These are phyloP conservation scores for Astrothelium macrocarpum DNA, from an alignment of 495 filamentous ascomycete species.

Conservation along the genomic window DNA sequence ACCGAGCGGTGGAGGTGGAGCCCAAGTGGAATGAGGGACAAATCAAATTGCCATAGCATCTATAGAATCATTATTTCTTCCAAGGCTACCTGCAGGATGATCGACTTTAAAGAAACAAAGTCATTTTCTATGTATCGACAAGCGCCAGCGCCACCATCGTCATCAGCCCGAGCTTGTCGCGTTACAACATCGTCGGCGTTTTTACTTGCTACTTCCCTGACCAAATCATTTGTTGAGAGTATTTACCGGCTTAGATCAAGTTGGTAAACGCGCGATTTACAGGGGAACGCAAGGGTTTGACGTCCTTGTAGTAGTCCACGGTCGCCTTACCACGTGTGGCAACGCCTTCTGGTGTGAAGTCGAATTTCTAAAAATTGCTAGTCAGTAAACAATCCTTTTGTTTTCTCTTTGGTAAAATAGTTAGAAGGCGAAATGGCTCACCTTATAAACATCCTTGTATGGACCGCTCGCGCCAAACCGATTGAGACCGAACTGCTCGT, in stretches of 20 bases:
- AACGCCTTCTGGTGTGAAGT: slow-evolving; percentile 94
- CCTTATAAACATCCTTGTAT: slow-evolving; percentile 96
- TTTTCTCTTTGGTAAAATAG: background rate
- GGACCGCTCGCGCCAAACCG: slow-evolving; percentile 92
- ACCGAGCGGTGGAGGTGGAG: background rate
- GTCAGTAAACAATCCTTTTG: slow-evolving; percentile 16
- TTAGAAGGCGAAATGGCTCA: slow-evolving; percentile 33
- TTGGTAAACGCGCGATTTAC: slow-evolving; percentile 90
- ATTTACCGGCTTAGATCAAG: slow-evolving; percentile 49
- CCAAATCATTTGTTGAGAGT: too few species aligned
- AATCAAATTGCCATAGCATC: background rate
- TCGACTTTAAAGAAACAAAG: background rate
- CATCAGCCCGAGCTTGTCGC: background rate
- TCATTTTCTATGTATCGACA: background rate
- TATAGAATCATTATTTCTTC: background rate
- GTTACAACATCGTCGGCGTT: background rate
- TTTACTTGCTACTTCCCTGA: too few species aligned
- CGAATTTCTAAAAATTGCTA: slow-evolving; percentile 68
- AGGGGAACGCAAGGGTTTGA: slow-evolving; percentile 78
- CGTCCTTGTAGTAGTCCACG: slow-evolving; percentile 93
- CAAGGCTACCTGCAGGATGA: background rate
- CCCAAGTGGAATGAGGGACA: background rate
- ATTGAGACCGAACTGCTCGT: slow-evolving; percentile 99
- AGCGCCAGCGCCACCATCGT: too few species aligned
- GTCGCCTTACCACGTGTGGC: slow-evolving; percentile 87